Percentiles rank a stretch among this genome's conserved stretches.
These are phyloP conservation scores for Wickerhamiella azyma DNA, from an alignment of 805 yeast genomes.

Conservation along the genomic window DNA sequence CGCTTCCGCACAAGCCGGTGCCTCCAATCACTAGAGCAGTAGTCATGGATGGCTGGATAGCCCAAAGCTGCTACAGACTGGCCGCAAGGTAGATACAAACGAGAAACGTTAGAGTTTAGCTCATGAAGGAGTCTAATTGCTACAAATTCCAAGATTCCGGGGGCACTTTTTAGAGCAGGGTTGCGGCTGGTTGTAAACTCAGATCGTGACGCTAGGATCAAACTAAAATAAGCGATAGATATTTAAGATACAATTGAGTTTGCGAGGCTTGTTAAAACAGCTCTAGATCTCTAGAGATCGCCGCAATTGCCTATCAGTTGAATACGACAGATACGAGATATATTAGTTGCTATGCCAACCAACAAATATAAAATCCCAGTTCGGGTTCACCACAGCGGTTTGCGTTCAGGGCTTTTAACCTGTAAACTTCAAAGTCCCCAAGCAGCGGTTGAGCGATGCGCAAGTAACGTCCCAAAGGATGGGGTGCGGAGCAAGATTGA, in stretches of 20 bases:
- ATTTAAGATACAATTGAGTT: too few relatives aligned
- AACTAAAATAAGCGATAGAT: too few relatives aligned
- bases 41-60: not conserved
- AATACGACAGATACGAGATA: not conserved
- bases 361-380: not conserved
- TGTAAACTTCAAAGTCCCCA: not conserved
- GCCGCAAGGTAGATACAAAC: not conserved
- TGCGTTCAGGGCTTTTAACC: not conserved
- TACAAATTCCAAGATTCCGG: too few relatives aligned
- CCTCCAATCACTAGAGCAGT: conserved; percentile 38
- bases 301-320: not conserved
- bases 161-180: too few relatives aligned
- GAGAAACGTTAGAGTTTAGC: too few relatives aligned
- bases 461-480: too few relatives aligned
- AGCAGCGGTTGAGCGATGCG: too few relatives aligned
- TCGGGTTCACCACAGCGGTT: not conserved
- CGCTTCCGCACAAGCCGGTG: conserved; percentile 65
- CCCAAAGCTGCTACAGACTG: not conserved
- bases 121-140: too few relatives aligned
- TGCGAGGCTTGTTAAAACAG: too few relatives aligned
- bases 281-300: not conserved
- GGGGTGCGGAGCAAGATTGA: too few relatives aligned
- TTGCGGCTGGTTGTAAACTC: too few relatives aligned
- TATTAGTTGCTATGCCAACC: not conserved
- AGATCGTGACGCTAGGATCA: too few relatives aligned